Conservation (phyloP, 2,329 filamentous ascomycete genomes). For the Microcera coccophila region DNA sequence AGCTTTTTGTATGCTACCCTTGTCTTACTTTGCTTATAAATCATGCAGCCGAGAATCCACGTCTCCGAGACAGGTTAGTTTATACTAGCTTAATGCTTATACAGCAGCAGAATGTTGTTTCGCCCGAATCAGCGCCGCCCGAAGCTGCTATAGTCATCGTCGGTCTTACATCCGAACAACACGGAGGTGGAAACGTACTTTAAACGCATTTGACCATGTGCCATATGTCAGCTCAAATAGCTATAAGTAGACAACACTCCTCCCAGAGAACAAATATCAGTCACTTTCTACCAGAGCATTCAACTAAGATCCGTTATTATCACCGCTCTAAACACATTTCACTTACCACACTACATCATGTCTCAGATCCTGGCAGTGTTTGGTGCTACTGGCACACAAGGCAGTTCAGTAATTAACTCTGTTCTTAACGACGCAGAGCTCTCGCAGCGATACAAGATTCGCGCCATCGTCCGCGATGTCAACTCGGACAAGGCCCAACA, state of each 20-base stretch:
- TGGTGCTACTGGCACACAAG: constrained; percentile 52
- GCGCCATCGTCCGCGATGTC: constrained; percentile 48
- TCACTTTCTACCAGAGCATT: too few relatives aligned
- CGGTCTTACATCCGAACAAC: background rate
- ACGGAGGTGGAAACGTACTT: background rate
- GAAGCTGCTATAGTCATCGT: too few relatives aligned
- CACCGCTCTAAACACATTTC: background rate
- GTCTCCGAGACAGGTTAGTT: too few relatives aligned
- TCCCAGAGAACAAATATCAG: too few relatives aligned
- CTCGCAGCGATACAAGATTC: constrained; percentile 44
- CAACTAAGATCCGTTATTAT: too few relatives aligned
- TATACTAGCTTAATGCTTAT: too few relatives aligned
- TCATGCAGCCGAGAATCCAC: too few relatives aligned
- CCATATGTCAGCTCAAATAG: background rate
- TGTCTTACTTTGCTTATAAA: too few relatives aligned
- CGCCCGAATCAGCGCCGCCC: too few relatives aligned
- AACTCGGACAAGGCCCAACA: constrained; percentile 30
- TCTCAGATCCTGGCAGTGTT: constrained; percentile 42
- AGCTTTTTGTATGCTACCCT: too few relatives aligned
- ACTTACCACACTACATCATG: constrained; percentile 15
- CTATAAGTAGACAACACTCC: background rate
- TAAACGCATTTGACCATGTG: background rate
- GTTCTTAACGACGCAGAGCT: constrained; percentile 43
- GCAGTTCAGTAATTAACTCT: constrained; percentile 43
- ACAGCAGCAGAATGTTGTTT: too few relatives aligned